Percentiles rank a stretch among this genome's conserved stretches.
Conservation (phyloP, 1,284 basidiomycete genomes). For the Abortiporus biennis region DNA sequence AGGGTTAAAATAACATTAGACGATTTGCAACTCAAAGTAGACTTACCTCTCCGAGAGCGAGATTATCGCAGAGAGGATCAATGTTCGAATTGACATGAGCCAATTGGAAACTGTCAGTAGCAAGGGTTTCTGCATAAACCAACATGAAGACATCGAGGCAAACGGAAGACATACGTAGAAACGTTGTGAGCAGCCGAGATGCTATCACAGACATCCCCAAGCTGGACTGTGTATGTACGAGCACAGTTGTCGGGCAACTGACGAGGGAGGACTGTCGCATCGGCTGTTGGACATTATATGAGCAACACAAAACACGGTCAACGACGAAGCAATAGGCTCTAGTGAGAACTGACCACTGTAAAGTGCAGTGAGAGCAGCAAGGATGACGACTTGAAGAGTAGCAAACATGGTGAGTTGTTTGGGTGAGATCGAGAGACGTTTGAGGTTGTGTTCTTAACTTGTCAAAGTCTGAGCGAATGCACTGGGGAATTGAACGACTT, state of each 20-base stretch:
- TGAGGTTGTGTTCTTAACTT: too few relatives aligned
- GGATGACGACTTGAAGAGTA: neutral
- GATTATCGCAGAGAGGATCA: conserved; percentile 47
- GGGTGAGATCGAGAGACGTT: too few relatives aligned
- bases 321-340: too few relatives aligned
- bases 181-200: conserved; percentile 59
- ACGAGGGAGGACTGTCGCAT: too few relatives aligned
- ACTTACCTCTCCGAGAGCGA: conserved; percentile 31
- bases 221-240: conserved; percentile 41
- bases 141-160: conserved; percentile 7
- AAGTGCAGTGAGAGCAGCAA: too few relatives aligned
- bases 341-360: too few relatives aligned
- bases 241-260: neutral
- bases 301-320: too few relatives aligned
- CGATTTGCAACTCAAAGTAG: neutral
- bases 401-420: too few relatives aligned
- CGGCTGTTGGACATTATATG: too few relatives aligned
- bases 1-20: neutral
- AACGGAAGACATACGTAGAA: conserved; percentile 60
- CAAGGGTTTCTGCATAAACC: conserved; percentile 1
- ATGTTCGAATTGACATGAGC: conserved; percentile 46
- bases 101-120: conserved; percentile 53
- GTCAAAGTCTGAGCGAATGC: too few relatives aligned
- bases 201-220: conserved; percentile 57
- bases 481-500: too few relatives aligned